These are phyloP conservation scores for Cardiospermum halicacabum DNA, from an alignment of 345 rosid genomes.

Conservation along the genomic window DNA sequence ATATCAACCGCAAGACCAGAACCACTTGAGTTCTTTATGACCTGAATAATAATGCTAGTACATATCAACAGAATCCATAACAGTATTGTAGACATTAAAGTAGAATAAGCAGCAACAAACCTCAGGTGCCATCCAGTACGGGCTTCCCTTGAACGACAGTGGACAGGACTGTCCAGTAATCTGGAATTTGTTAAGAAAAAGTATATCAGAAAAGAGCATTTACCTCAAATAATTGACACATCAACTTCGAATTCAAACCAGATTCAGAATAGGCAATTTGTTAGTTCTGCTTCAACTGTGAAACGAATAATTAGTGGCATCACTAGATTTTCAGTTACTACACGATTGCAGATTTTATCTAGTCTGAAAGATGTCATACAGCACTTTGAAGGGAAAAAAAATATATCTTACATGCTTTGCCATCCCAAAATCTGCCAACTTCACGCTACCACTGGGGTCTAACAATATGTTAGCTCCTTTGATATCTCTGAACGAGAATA, in stretches of 20 bases:
- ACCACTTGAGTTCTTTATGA: constrained; percentile 64
- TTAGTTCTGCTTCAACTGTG: constrained; percentile 2
- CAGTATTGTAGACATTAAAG: background rate
- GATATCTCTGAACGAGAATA: constrained; percentile 50
- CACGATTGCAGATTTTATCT: background rate
- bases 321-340: background rate
- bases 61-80: constrained; percentile 12
- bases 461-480: constrained; percentile 88
- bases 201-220: constrained; percentile 13
- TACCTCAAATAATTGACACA: background rate
- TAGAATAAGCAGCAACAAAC: constrained; percentile 25
- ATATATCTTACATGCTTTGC: constrained; percentile 53
- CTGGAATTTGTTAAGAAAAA: constrained; percentile 37
- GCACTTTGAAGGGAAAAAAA: background rate
- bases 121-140: constrained; percentile 97
- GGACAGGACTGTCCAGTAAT: constrained; percentile 80
- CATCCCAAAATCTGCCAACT: constrained; percentile 78
- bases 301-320: background rate
- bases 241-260: constrained; percentile 1
- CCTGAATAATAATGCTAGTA: constrained; percentile 33
- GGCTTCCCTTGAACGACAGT: constrained; percentile 78
- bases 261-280: background rate
- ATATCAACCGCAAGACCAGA: constrained; percentile 77
- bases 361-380: background rate
- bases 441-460: constrained; percentile 73